phyloP scores from a whole-genome alignment of 805 yeast species.

The Saturnispora quitensis region DNA sequence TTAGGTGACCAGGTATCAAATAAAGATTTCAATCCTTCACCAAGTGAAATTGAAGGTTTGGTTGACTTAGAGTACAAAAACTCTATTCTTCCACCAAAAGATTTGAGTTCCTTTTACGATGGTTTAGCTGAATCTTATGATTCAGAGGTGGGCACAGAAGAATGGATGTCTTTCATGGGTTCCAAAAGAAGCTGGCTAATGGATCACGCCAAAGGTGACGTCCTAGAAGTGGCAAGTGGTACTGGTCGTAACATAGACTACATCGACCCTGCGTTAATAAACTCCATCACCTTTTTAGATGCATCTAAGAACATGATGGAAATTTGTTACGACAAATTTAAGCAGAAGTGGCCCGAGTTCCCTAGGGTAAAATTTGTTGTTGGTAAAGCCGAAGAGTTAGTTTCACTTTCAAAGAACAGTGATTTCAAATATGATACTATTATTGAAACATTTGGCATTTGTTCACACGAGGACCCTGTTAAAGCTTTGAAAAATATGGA shows the following conservation, averaged over 20 bases:
- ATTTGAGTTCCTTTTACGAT: constrained; percentile 76
- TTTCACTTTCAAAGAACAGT: constrained; percentile 34
- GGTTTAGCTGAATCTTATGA: constrained; percentile 75
- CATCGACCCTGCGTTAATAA: constrained; percentile 47
- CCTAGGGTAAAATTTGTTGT: constrained; percentile 77
- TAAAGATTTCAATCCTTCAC: constrained; percentile 26
- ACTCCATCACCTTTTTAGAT: constrained; percentile 78
- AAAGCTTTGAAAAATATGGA: constrained; percentile 69
- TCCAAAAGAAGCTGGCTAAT: constrained; percentile 69
- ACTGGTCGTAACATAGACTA: constrained; percentile 89
- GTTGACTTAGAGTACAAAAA: constrained; percentile 24
- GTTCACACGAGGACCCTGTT: constrained; percentile 93
- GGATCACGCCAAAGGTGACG: constrained; percentile 78
- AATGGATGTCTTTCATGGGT: constrained; percentile 49
- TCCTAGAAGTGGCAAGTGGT: constrained; percentile 89
- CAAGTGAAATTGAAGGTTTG: constrained; percentile 25
- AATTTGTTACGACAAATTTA: constrained; percentile 64
- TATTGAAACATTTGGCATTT: constrained; percentile 87
- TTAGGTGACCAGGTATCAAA: constrained; percentile 12
- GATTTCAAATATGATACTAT: constrained; percentile 75
- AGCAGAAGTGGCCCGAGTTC: constrained; percentile 54
- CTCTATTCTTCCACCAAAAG: constrained; percentile 59
- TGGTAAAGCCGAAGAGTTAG: constrained; percentile 80
- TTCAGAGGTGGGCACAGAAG: constrained; percentile 67
- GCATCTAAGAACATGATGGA: constrained; percentile 82